phyloP scores from a whole-genome alignment of 2,329 filamentous ascomycete genomes.

The Colletotrichum liaoningense region DNA sequence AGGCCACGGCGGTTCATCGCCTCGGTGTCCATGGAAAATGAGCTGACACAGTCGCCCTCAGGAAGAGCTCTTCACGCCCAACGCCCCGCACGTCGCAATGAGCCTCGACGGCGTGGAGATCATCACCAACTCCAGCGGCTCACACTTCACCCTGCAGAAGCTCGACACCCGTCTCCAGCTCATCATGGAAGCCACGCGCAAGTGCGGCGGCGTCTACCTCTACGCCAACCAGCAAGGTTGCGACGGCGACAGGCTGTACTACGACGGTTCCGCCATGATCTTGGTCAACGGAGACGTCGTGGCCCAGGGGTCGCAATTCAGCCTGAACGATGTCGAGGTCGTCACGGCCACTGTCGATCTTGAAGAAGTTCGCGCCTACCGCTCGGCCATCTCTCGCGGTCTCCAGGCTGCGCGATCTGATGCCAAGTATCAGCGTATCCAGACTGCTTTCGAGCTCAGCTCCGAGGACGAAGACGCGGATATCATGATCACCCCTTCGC shows the following conservation, averaged over 20 bases:
- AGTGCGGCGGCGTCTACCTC: constrained; percentile 54
- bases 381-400: constrained; percentile 66
- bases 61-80: constrained; percentile 72
- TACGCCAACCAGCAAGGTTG: constrained; percentile 68
- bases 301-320: constrained; percentile 46
- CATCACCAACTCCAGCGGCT: constrained; percentile 76
- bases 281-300: constrained; percentile 72
- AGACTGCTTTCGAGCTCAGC: constrained; percentile 48
- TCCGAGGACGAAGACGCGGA: constrained; percentile 53
- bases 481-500: constrained; percentile 53
- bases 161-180: constrained; percentile 72
- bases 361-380: constrained; percentile 75
- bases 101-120: constrained; percentile 72
- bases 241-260: constrained; percentile 65
- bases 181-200: constrained; percentile 72
- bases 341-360: constrained; percentile 74
- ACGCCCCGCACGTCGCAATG: constrained; percentile 45
- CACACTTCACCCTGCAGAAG: constrained; percentile 72
- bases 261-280: constrained; percentile 69
- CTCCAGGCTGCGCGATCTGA: constrained; percentile 65
- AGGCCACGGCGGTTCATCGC: background rate
- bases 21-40: background rate
- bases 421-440: constrained; percentile 57
- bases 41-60: background rate
- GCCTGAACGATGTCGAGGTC: constrained; percentile 73